Conservation (phyloP, 805 yeast genomes). For the Spathaspora hagerdaliae region DNA sequence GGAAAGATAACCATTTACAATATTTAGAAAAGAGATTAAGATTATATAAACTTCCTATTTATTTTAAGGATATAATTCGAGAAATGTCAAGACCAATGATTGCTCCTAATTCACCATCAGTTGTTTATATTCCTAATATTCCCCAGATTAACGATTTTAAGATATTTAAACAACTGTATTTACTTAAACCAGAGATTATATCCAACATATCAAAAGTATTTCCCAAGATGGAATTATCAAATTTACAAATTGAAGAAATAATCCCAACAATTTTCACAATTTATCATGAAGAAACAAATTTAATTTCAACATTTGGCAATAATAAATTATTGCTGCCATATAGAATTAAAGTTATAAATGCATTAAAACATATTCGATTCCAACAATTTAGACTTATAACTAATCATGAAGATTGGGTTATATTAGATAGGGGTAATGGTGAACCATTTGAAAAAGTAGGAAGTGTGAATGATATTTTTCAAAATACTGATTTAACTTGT, state of each 20-base stretch:
- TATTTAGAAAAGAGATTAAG: not conserved
- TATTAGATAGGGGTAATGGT: not conserved
- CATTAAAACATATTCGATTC: not conserved
- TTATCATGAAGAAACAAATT: not conserved
- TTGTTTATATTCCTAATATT: not conserved
- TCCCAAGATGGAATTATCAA: not conserved
- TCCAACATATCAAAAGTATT: not conserved
- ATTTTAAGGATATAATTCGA: constrained; percentile 2
- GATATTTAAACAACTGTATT: no score
- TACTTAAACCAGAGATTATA: not conserved
- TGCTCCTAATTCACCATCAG: not conserved
- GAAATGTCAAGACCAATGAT: constrained; percentile 4
- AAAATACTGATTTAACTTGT: constrained; percentile 1
- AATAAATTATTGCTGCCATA: not conserved
- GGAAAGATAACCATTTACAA: not conserved
- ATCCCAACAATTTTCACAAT: not conserved
- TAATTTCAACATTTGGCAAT: no score
- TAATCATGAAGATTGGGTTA: not conserved
- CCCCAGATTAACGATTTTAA: not conserved
- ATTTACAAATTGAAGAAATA: constrained; percentile 1
- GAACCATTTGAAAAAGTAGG: not conserved
- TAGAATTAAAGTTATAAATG: not conserved
- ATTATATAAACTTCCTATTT: not conserved
- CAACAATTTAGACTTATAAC: not conserved
- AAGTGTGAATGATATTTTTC: not conserved